Conservation (phyloP, 2,329 filamentous ascomycete genomes). For the Hymenoscyphus infarciens region DNA sequence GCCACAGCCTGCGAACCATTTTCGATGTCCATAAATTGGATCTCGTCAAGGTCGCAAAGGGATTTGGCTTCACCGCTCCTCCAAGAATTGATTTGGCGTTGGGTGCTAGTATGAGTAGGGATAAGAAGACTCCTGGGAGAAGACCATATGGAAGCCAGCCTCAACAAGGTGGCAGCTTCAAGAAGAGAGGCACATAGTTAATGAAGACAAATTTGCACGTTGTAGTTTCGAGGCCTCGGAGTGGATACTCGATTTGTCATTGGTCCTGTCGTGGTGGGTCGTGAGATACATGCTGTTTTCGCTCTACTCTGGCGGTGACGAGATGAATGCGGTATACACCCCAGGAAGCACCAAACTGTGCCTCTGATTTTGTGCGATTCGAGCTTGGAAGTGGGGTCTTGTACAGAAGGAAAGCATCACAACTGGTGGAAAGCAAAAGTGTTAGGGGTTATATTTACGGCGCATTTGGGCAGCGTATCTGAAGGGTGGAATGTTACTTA, state of each 20-base stretch:
- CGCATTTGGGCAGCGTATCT: neutral
- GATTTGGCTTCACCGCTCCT: constrained; percentile 74
- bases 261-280: neutral
- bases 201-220: neutral
- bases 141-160: constrained; percentile 78
- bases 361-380: neutral
- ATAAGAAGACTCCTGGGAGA: constrained; percentile 65
- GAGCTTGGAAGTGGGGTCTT: neutral
- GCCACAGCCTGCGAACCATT: constrained; percentile 75
- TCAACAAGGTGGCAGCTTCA: constrained; percentile 46
- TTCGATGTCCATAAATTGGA: constrained; percentile 83
- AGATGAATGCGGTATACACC: neutral
- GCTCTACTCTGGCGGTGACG: neutral
- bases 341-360: neutral
- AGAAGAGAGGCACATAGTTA: constrained; percentile 30
- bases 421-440: neutral
- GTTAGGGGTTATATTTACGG: neutral
- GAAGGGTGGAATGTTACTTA: neutral
- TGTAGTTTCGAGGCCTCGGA: neutral
- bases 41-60: constrained; percentile 78
- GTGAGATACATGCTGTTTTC: neutral
- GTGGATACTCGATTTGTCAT: neutral
- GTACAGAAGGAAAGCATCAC: neutral
- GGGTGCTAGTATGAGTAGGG: constrained; percentile 70
- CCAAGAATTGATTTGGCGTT: constrained; percentile 77